These are phyloP conservation scores for Tetrapisispora nanseiensis DNA, from an alignment of 805 yeast species.

Conservation along the genomic window DNA sequence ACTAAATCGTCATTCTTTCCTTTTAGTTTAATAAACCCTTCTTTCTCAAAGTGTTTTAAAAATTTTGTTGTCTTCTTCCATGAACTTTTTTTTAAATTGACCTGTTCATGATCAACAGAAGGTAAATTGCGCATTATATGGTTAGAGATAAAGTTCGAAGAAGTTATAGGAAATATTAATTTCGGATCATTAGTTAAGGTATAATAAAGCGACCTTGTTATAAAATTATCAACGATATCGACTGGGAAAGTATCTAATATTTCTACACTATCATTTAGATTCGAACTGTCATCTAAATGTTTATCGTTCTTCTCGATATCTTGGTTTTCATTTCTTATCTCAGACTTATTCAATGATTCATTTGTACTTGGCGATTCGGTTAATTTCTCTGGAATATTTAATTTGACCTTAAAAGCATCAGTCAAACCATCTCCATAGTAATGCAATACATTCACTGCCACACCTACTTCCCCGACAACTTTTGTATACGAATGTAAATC, in stretches of 20 bases:
- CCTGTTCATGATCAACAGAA: conserved; percentile 40
- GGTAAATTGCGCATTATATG: conserved; percentile 69
- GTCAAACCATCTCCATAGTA: conserved; percentile 56
- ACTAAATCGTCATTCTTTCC: conserved; percentile 79
- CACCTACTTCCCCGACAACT: conserved; percentile 60
- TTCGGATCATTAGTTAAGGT: conserved; percentile 46
- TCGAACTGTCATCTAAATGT: conserved; percentile 2
- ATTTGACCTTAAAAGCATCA: conserved; percentile 38
- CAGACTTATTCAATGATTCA: conserved; percentile 4
- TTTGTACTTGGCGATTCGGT: conserved; percentile 4
- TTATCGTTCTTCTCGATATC: conserved; percentile 4
- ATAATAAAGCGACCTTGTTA: conserved; percentile 60
- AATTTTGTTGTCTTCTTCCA: conserved; percentile 88
- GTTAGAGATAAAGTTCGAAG: conserved; percentile 68
- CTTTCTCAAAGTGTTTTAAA: conserved; percentile 77
- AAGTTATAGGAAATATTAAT: conserved; percentile 53
- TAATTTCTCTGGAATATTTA: conserved; percentile 33
- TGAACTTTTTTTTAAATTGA: conserved; percentile 66
- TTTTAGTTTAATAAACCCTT: conserved; percentile 54
- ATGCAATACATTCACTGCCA: conserved; percentile 69
- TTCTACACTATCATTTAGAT: conserved; percentile 29
- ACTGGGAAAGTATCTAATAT: conserved; percentile 35
- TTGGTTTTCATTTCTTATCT: conserved; percentile 5
- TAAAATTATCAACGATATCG: conserved; percentile 67
- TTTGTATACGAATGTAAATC: conserved; percentile 37